Conservation (phyloP, 495 filamentous ascomycete genomes). For the Neurospora sp. region DNA sequence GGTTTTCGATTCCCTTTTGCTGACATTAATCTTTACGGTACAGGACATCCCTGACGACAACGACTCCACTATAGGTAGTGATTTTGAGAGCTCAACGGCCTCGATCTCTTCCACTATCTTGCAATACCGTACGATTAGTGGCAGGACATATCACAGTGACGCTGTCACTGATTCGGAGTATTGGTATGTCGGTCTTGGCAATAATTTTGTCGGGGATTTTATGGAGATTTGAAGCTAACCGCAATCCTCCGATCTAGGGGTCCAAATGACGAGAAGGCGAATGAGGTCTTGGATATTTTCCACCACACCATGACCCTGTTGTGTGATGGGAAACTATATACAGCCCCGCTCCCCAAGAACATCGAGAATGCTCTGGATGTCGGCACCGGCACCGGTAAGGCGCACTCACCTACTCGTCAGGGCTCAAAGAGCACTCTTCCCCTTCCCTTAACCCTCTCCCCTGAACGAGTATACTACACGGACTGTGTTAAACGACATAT, state of each 20-base stretch:
- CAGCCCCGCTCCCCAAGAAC: constrained; percentile 40
- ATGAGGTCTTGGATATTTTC: constrained; percentile 23
- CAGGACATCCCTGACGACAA: constrained; percentile 11
- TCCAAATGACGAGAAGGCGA: constrained; percentile 21
- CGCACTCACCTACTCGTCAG: background rate
- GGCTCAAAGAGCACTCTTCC: background rate
- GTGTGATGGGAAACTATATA: constrained; percentile 39
- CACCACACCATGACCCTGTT: constrained; percentile 21
- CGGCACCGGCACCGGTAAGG: constrained; percentile 45
- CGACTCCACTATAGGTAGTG: constrained; percentile 28
- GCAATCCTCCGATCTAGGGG: constrained; percentile 13
- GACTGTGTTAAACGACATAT: background rate
- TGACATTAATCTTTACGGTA: background rate
- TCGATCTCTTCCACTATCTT: constrained; percentile 28
- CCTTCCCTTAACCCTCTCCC: background rate
- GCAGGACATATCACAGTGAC: constrained; percentile 19
- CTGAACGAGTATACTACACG: background rate
- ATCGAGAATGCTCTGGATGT: constrained; percentile 45
- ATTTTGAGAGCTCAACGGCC: constrained; percentile 9
- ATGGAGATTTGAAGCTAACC: background rate
- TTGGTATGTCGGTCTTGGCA: constrained; percentile 12
- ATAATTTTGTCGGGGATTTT: too few species aligned
- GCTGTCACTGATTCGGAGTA: constrained; percentile 11
- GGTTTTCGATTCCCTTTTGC: background rate
- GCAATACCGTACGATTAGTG: constrained; percentile 22